Base-by-base conservation (phyloP, 106 monocot species). In the Phalaenopsis equestris region DNA sequence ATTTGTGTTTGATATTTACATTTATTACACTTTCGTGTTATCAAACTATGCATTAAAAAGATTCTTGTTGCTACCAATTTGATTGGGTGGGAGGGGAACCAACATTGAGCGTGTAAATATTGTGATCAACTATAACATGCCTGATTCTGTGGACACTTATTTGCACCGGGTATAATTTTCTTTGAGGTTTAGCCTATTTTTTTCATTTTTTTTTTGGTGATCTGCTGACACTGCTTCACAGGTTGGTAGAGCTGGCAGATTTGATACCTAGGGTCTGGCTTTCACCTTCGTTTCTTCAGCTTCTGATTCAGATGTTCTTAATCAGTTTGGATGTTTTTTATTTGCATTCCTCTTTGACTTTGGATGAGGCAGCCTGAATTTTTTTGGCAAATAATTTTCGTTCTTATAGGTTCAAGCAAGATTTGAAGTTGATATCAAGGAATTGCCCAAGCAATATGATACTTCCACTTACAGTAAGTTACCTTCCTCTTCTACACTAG, bases 81-180 rank as follows among this genome's bases (percentile, higher is more conserved):
- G 30, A 95, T 93, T 74, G 99, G 99, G 36, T 74, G 99, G 99
- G 36, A 88, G 99, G 73, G 99, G 99, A 39, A 99, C 93, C 82
- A 95, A 99, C 78, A 99, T 99, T 76, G 99, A 99, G 82, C 95
- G 99, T n/a, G 99, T 99, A 61, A 99, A 99, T 87, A 99, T 99
- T 81, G 99, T 99, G 4, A 93, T 99, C 42, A 99, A 95, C 80
- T 99, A 99, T 83, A 95, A 99, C 79, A 99, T 99, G 99, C 99
- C 99, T 72, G 99, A 99, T 87, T 99, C 99, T 72, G 95, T 95
- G 19, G 99, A 99, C 24, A 91, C 99, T 41, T 99, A 99, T 61
- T 81, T 99, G 79, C 99, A 99, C 81, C 88, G 99, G 93, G 99
- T 99, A 39, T 75, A 65, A 19, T 30, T 24, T 17, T 10, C 41